These are phyloP conservation scores for Serendipita vermifera DNA, from an alignment of 768 basidiomycete genomes.

Conservation along the genomic window DNA sequence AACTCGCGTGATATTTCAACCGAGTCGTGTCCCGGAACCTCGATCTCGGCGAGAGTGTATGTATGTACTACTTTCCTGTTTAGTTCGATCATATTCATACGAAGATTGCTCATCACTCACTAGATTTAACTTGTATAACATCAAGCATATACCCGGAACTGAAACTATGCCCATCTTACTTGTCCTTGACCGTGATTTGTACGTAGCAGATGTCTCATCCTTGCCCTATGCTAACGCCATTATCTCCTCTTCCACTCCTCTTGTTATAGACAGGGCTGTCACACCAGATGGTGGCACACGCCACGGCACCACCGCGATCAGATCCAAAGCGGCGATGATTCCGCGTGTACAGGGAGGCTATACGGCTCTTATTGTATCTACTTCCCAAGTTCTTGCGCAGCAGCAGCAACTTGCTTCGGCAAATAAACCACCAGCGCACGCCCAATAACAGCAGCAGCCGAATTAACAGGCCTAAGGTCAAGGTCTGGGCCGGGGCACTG, in stretches of 20 bases:
- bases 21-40: background rate
- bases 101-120: no score
- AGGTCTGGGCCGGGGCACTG: background rate
- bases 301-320: background rate
- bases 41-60: background rate
- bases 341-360: background rate
- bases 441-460: slow-evolving; percentile 3
- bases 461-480: slow-evolving; percentile 14
- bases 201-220: no score
- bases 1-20: background rate
- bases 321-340: background rate
- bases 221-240: slow-evolving; percentile 36
- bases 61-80: background rate
- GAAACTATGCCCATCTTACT: slow-evolving; percentile 95
- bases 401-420: slow-evolving; percentile 8
- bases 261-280: slow-evolving; percentile 6
- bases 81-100: no score
- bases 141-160: slow-evolving; percentile 95
- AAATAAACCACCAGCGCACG: background rate
- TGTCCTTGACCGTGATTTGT: slow-evolving; percentile 77
- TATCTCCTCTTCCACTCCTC: slow-evolving; percentile 15
- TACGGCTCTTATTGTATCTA: no score
- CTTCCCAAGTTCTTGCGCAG: background rate
- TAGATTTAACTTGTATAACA: slow-evolving; percentile 96
- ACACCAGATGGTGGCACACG: slow-evolving; percentile 9